Percentiles rank a stretch among this genome's conserved stretches.
These are phyloP conservation scores for Hymenoscyphus salicellus DNA, from an alignment of 2,329 filamentous ascomycete species.

Conservation along the genomic window DNA sequence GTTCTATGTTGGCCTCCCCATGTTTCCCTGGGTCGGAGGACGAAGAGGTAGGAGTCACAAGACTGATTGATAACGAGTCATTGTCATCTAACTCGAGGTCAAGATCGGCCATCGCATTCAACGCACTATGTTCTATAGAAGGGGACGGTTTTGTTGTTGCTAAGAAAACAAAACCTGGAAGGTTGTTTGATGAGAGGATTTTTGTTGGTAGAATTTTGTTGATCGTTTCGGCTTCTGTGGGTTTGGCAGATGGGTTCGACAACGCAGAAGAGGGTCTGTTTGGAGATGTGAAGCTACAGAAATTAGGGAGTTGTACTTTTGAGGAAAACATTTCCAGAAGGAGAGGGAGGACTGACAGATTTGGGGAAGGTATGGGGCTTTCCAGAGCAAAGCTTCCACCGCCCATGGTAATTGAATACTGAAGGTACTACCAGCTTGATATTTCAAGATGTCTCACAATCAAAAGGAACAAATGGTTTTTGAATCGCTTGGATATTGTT, in stretches of 20 bases:
- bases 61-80: neutral
- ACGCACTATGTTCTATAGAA: neutral
- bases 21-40: neutral
- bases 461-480: neutral
- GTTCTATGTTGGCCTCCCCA: neutral
- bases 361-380: neutral
- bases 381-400: neutral
- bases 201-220: neutral
- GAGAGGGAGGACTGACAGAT: neutral
- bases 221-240: neutral
- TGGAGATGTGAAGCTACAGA: neutral
- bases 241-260: neutral
- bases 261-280: neutral
- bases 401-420: neutral
- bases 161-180: neutral
- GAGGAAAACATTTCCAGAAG: neutral
- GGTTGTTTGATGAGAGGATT: neutral
- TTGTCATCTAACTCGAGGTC: neutral
- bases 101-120: neutral
- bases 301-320: neutral
- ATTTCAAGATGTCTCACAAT: neutral
- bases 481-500: neutral
- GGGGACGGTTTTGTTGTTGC: no score
- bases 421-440: neutral
- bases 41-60: neutral